These are phyloP conservation scores for Beta macrorhiza DNA, from an alignment of 179 eudicot species.

Conservation along the genomic window DNA sequence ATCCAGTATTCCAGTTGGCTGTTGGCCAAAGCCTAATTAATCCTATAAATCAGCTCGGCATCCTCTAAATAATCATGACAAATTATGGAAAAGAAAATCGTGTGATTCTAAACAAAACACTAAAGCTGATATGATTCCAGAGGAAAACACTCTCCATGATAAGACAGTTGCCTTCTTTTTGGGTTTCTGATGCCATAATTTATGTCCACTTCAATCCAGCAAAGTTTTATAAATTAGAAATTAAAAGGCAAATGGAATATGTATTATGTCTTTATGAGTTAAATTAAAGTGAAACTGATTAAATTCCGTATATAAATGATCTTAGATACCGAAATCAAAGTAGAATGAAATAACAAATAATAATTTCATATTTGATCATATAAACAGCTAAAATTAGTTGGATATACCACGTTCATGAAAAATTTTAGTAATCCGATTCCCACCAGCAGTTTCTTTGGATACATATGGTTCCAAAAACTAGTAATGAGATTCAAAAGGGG, in stretches of 20 bases:
- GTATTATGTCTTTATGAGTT: neutral
- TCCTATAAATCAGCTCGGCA: neutral
- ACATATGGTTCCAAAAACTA: neutral
- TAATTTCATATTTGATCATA: neutral
- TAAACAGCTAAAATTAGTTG: neutral
- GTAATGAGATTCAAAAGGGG: neutral
- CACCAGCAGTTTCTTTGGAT: neutral
- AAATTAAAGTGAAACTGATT: neutral
- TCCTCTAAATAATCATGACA: neutral
- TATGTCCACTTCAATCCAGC: neutral
- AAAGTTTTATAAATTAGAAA: neutral
- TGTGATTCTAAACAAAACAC: neutral
- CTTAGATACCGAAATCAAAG: neutral
- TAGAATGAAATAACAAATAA: neutral
- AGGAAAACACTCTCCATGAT: neutral
- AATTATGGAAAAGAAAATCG: neutral
- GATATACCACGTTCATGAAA: neutral
- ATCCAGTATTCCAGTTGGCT: neutral
- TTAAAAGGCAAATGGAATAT: neutral
- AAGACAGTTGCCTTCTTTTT: neutral
- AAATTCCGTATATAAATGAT: neutral
- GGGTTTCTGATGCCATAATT: neutral
- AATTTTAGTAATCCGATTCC: neutral
- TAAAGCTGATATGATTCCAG: neutral
- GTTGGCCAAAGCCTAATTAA: neutral